Base-by-base conservation (phyloP, 768 basidiomycete genomes). In the Artomyces pyxidatus region DNA sequence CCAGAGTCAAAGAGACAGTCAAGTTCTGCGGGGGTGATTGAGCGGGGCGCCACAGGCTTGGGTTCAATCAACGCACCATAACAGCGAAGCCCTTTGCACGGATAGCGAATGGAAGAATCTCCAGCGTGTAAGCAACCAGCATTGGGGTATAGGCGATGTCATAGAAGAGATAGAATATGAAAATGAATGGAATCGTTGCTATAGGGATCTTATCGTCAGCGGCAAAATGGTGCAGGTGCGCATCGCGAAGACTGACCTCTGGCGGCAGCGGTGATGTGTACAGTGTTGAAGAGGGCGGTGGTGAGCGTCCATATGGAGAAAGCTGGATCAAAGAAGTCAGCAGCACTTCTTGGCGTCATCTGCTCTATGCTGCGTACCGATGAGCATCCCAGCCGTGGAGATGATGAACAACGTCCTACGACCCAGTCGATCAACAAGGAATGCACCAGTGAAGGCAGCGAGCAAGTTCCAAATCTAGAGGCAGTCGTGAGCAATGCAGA, bases 121-220 rank as follows among this genome's bases (percentile, higher is more conserved):
- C 91, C 49, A 91, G 68, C 6, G 74, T 73, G 61, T 78, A 82
- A 0, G 73, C 59, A 26, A 78, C 63, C 22, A 85, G 68, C 65
- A 91, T 75, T 4, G 89, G 87, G 1, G 82, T 83, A 61, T 88
- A 89, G 23, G 85, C 85, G 49, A 89, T 71, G 58, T 87, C 83
- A 52, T 80, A 80, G 58, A 69, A 70, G 23, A 68, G 63, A 56
- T 70, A 75, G 45, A 73, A 68, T 4, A 80, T 43, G 58, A 86
- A 85, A 53, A 88, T 80, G 65, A 85, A 72, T 12, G 77, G 78
- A 53, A 83, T 74, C 8, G 78, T 82, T 4, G 79, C 80, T 77
- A 53, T 21, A 14, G 25, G 21, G 47, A 14, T 21, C 29, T 35
- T 21, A 45, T 30, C 17, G 46, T 8, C 25, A 12, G 25, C 4